Percentiles rank a stretch among this genome's conserved stretches.
phyloP scores from a whole-genome alignment of 169 alveolate genomes.

The Cystoisospora suis region DNA sequence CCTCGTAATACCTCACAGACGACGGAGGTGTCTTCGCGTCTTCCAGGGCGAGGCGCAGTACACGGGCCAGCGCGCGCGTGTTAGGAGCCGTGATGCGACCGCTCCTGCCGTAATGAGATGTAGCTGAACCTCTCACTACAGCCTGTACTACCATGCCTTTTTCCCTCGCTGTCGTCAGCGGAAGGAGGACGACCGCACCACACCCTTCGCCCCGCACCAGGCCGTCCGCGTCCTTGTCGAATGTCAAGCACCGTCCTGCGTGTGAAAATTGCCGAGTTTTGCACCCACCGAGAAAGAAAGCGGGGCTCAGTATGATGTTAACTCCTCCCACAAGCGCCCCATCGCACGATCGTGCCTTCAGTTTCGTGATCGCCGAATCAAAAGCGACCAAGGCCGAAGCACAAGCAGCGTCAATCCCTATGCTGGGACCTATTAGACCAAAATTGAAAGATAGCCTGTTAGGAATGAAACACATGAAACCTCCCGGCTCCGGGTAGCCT shows the following conservation, averaged over 20 bases:
- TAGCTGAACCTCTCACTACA: conserved; percentile 73
- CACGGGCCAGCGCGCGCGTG: conserved; percentile 73
- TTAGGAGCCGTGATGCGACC: conserved; percentile 80
- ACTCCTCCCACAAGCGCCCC: conserved; percentile 65
- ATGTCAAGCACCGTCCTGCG: conserved; percentile 78
- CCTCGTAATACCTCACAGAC: conserved; percentile 66
- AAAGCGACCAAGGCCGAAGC: conserved; percentile 76
- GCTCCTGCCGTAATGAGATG: conserved; percentile 77
- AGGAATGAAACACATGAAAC: conserved; percentile 68
- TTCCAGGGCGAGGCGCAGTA: conserved; percentile 56
- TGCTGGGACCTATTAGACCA: conserved; percentile 74
- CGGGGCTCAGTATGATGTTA: conserved; percentile 38
- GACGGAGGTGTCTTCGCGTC: conserved; percentile 59
- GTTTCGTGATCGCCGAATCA: conserved; percentile 67
- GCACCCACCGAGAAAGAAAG: conserved; percentile 49
- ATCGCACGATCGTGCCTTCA: conserved; percentile 45
- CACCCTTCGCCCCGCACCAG: conserved; percentile 81
- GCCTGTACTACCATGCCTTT: conserved; percentile 60
- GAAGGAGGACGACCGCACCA: conserved; percentile 68
- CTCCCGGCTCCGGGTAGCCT: conserved; percentile 73
- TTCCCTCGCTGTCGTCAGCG: conserved; percentile 14
- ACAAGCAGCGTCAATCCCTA: conserved; percentile 77
- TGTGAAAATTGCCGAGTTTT: conserved; percentile 74
- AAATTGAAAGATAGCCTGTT: conserved; percentile 71
- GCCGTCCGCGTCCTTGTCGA: conserved; percentile 78